Base-by-base conservation (phyloP, 768 basidiomycete species). In the Podaxis sp. region DNA sequence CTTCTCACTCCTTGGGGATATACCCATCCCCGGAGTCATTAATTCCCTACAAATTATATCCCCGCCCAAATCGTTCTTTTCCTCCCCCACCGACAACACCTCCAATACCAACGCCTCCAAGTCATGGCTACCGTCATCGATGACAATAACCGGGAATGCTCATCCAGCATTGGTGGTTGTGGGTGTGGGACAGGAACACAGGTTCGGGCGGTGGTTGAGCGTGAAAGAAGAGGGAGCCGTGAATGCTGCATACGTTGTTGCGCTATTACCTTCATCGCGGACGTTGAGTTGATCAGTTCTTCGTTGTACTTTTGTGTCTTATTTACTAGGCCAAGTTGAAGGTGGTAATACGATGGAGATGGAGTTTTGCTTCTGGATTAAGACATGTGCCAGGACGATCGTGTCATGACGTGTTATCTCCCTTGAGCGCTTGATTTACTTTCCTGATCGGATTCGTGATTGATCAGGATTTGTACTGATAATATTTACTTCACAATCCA, bases 21-120 rank as follows among this genome's bases (percentile, higher is more conserved):
- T 96, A 19, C 77, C 86, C 1, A 87, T 85, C 0, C 83, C 80
- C 0, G 97, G 97, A 0, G 85, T 96, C 61, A 80, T 98, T 71
- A 99, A 99, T 76, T 93, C 94, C 4, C 79, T 99, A 2, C 95
- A 96, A 72, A 75, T 99, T 57, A 67, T 95, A 19, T 73, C 85
- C 0, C 80, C 87, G 8, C 79, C 83, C 9, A 75, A 75, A 62
- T 77, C 80, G 4, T 78, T 83, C 26, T 81, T 83, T 70, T 68
- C 68, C n/a, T 28, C 24, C 56, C 26, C 5, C 22, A 8, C 13
- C 24, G 6, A 17, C 26, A 9, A 2, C 56, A 11, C n/a, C 3
- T 30, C 4, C 38, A 68, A 71, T 26, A 63, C 70, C 19, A 81
- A 80, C 84, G 68, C 66, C 40, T 68, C 69, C n/a, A 53, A 65